These are phyloP conservation scores for Lachnellula willkommii DNA, from an alignment of 2,329 filamentous ascomycete species.

Conservation along the genomic window DNA sequence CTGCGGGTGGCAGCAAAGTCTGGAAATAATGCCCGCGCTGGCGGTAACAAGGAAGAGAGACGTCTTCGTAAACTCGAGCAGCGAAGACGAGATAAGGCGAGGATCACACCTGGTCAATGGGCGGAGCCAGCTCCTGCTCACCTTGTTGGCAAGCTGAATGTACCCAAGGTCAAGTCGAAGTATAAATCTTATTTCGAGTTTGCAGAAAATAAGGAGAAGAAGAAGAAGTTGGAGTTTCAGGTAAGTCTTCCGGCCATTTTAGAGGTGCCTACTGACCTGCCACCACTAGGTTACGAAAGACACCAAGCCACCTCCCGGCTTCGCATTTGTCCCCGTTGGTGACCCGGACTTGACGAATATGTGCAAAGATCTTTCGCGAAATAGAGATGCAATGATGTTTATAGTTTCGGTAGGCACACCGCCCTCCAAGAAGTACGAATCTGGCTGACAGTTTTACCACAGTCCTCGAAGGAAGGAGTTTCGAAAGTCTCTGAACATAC, in stretches of 20 bases:
- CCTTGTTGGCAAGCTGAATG: conserved; percentile 29
- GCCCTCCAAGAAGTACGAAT: not conserved
- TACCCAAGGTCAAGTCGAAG: conserved; percentile 39
- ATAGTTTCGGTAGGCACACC: conserved; percentile 54
- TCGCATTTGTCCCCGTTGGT: conserved; percentile 57
- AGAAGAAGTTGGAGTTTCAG: conserved; percentile 58
- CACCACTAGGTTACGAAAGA: conserved; percentile 46
- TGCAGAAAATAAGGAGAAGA: conserved; percentile 59
- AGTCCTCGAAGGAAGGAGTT: conserved; percentile 26
- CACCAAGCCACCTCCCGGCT: conserved; percentile 52
- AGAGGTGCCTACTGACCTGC: not conserved
- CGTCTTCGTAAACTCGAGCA: conserved; percentile 24
- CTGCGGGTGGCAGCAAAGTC: conserved; percentile 12
- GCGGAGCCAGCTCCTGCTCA: conserved; percentile 26
- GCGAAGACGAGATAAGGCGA: conserved; percentile 26
- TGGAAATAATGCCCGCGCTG: not conserved
- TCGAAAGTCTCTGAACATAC: conserved; percentile 41
- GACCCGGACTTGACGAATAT: conserved; percentile 54
- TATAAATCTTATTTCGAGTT: conserved; percentile 60
- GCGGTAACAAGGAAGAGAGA: conserved; percentile 19
- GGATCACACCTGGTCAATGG: conserved; percentile 26
- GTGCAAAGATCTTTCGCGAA: conserved; percentile 61
- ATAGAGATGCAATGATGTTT: conserved; percentile 58
- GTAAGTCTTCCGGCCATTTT: conserved; percentile 36
- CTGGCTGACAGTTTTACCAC: not conserved